These are phyloP conservation scores for Trichocladium uniseriatum DNA, from an alignment of 495 filamentous ascomycete species.

Conservation along the genomic window DNA sequence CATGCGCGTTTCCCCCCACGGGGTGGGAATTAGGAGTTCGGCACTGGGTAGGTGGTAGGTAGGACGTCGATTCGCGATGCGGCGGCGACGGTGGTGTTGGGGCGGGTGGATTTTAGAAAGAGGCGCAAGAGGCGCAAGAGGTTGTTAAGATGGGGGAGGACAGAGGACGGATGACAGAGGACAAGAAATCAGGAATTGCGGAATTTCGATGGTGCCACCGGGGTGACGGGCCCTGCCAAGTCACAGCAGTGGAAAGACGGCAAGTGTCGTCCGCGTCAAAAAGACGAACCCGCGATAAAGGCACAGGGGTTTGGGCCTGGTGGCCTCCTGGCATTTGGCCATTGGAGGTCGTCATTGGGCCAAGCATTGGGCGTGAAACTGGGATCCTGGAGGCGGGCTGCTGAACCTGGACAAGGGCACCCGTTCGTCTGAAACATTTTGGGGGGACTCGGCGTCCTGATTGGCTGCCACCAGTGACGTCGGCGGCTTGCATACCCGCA, in stretches of 20 bases:
- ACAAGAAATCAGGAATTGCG: neutral
- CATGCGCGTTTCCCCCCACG: neutral
- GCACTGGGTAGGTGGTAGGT: neutral
- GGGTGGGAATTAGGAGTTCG: neutral
- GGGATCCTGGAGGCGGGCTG: neutral
- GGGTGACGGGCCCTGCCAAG: neutral
- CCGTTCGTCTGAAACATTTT: constrained; percentile 11
- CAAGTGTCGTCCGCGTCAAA: neutral
- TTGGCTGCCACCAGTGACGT: neutral
- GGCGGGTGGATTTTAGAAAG: neutral
- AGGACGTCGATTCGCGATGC: neutral
- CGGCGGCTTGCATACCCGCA: neutral
- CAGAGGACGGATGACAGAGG: neutral
- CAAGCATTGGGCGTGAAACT: constrained; percentile 6
- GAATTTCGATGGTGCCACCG: neutral
- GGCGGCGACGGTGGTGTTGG: neutral
- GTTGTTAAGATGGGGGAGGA: neutral
- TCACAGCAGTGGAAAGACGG: neutral
- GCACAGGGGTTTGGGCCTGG: neutral
- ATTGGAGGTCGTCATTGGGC: constrained; percentile 5
- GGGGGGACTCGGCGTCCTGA: neutral
- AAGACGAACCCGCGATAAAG: neutral
- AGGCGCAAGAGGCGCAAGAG: neutral
- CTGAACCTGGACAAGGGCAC: neutral
- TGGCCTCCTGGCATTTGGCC: neutral